Conservation (phyloP, 1,284 basidiomycete species). For the Gastroboletus turbinatus region DNA sequence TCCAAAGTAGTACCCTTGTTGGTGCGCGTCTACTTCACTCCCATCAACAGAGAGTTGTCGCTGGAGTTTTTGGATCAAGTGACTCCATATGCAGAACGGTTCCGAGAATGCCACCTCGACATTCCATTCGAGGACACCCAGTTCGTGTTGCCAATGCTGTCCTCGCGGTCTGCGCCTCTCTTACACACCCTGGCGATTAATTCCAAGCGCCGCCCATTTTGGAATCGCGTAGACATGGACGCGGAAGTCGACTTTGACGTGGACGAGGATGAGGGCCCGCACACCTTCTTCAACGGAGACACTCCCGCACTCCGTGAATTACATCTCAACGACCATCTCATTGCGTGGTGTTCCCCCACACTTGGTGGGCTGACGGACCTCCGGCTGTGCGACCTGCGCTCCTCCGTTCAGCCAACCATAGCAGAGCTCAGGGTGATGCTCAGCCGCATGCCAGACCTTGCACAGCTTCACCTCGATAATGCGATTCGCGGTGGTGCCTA, state of each 20-base stretch:
- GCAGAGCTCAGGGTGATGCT: not conserved
- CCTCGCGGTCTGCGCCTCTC: not conserved
- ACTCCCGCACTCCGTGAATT: not conserved
- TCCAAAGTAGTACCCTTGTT: not conserved
- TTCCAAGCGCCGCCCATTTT: not conserved
- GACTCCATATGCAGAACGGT: not conserved
- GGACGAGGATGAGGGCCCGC: not conserved
- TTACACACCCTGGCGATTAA: not conserved
- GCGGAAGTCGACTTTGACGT: not conserved
- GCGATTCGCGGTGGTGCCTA: not conserved
- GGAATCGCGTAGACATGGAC: not conserved
- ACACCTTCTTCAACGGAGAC: not conserved
- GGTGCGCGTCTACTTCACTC: not conserved
- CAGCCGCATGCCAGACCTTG: not conserved
- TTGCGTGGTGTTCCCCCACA: not conserved
- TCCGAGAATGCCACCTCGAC: not conserved
- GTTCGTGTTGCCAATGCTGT: not conserved
- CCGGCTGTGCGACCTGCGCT: not conserved
- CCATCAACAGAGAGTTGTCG: not conserved
- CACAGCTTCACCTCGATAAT: not conserved
- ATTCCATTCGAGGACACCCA: not conserved
- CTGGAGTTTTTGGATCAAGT: not conserved
- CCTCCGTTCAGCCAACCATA: not conserved
- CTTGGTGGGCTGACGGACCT: constrained; percentile 4
- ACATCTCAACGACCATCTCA: not conserved